Evolutionary conservation across 129 eudicot genomes (phyloP).

Genomic region (Chrysanthemum makinoi): DNA sequence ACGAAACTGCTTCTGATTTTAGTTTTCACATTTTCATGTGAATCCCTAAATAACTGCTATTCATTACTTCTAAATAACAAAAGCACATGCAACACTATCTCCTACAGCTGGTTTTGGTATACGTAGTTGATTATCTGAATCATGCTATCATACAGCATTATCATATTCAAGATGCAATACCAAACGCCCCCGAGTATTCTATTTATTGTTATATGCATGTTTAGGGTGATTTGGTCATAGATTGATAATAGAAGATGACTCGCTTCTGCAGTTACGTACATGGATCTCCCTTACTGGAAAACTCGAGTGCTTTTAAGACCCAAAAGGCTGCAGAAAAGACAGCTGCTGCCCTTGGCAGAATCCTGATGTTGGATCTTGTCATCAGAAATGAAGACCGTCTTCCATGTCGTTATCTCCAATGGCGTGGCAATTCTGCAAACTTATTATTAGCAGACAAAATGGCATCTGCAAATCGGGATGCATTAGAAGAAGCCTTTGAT

Average conservation of each 20-base stretch:
- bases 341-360: constrained; percentile 91
- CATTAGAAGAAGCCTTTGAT: constrained; percentile 71
- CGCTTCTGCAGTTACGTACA: constrained; percentile 72
- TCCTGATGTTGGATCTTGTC: constrained; percentile 88
- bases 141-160: too few species aligned
- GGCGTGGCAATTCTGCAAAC: constrained; percentile 98
- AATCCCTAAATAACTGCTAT: too few species aligned
- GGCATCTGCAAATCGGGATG: constrained; percentile 54
- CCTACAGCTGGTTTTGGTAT: too few species aligned
- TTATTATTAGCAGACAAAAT: constrained; percentile 73
- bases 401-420: constrained; percentile 81
- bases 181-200: too few species aligned
- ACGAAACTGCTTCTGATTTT: too few species aligned
- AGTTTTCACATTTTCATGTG: too few species aligned
- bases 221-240: constrained; percentile 6
- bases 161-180: too few species aligned
- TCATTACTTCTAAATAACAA: too few species aligned
- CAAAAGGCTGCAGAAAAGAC: constrained; percentile 80
- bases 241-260: constrained; percentile 3
- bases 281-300: constrained; percentile 88
- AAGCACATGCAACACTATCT: too few species aligned
- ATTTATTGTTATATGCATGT: too few species aligned
- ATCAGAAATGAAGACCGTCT: constrained; percentile 98
- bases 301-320: constrained; percentile 65
- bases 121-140: too few species aligned